Evolutionary conservation across 2,329 filamentous ascomycete species (phyloP), one percentile per base, ranked within the genome.

Genomic region (Alternaria sp.): DNA sequence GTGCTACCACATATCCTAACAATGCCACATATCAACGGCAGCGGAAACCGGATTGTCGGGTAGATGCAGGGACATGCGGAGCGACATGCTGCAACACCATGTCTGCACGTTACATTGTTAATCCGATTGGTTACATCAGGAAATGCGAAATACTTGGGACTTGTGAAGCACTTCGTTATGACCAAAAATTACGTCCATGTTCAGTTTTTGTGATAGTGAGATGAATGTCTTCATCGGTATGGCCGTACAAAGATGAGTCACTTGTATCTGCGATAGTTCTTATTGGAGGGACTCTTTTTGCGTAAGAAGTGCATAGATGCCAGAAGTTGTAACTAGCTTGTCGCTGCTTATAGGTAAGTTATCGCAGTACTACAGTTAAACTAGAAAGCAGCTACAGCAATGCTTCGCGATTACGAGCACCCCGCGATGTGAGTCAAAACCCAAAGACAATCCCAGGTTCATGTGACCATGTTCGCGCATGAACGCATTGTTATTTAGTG

Each of bases 31-130:
- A 34, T 14, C 11, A 54, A 56, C 30, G 20, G 44, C 22, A 7
- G 57, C 24, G 24, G 43, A 42, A 41, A 36, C 32, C 39, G 39
- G 52, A 32, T 56, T 41, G 11, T n/a, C 39, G 57, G 52, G 30
- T 49, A 59, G 38, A 26, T 9, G n/a, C 51, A 51, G 11, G 9
- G 24, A 11, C 34, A 26, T 28, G 20, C 46, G 49, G 24, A 28
- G 32, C 38, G 26, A 24, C 16, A 28, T 49, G 39, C 16, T n/a
- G 38, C 30, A 49, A 28, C 18, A 53, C 8, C 9, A 42, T 22
- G 34, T 41, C 26, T 16, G 12, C 12, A 54, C 32, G 32, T 36
- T 36, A 36, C 12, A 36, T 36, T 14, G 32, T 14, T 6, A 16
- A 6, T 36, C 14, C 32, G 12, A 16, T 14, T 36, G 4, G 32